Evolutionary conservation across 2,329 filamentous ascomycete species (phyloP), one percentile per base, ranked within the genome.

Genomic region (Aspergillus aculeatinus): DNA sequence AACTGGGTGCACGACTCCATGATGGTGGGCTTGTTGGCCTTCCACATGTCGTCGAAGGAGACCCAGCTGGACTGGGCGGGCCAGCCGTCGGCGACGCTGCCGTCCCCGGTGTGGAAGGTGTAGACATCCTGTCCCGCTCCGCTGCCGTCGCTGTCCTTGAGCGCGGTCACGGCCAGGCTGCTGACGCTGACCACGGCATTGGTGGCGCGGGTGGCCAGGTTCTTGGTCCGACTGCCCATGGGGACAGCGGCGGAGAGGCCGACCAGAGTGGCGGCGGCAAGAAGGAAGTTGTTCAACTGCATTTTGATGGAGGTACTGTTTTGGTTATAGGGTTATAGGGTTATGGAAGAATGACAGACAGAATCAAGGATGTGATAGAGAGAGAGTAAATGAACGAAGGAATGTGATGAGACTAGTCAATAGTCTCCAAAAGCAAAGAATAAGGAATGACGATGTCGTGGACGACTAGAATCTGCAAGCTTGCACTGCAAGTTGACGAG

Each of bases 41-140:
- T 63, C 44, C 63, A 65, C 67, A 70, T 63, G 14, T 63, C 61
- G 1, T 70, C 69, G 44, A 70, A 71, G 14, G 23, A 55, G 6
- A 55, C 25, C 53, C 70, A 72, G 33, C 67, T 51, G 5, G 35
- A 16, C 27, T 61, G 25, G 21, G 65, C 59, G 21, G 69, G 69
- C 70, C 70, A 71, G 35, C 70, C 70, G 39, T 68, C 65, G 10
- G 67, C 60, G 7, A 55, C 29, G 5, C 55, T 54, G 48, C 68
- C 68, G 53, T 57, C 57, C 33, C 68, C 68, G 49, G 65, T 65
- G 50, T 69, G 65, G 49, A 66, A 48, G 19, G 55, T 57, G 60
- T 64, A 64, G 27, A 47, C 47, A 31, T 55, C 33, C 27, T 27
- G 16, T 42, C 23, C 53, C 3, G 29, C 19, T 19, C 53, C 48